Evolutionary conservation across 202 grass and related monocot species (phyloP).

Genomic region (Digitaria exilis): DNA sequence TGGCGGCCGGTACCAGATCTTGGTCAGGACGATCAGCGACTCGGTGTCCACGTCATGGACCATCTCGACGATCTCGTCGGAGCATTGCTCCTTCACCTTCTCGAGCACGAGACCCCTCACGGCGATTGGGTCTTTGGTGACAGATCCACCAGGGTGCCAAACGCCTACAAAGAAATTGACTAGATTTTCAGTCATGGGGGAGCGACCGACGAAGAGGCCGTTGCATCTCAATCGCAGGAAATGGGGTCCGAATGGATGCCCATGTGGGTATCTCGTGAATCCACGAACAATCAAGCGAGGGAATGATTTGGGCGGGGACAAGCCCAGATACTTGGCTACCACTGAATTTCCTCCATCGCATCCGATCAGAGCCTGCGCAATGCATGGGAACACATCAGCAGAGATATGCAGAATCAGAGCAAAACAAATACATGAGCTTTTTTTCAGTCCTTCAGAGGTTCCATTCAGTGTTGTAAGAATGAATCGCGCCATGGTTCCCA

Average conservation of each 20-base stretch:
- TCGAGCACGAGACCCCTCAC: constrained; percentile 22
- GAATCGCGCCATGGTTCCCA: not conserved
- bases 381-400: not conserved
- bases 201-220: not conserved
- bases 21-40: constrained; percentile 16
- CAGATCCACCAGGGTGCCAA: no score
- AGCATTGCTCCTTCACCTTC: constrained; percentile 8
- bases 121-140: not conserved
- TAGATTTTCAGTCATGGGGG: constrained; percentile 34
- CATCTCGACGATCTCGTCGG: constrained; percentile 30
- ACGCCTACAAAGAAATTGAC: constrained; percentile 27
- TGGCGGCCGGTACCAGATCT: constrained; percentile 28
- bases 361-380: constrained; percentile 38
- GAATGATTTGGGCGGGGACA: not conserved
- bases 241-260: constrained; percentile 24
- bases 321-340: constrained; percentile 42
- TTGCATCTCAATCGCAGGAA: constrained; percentile 17
- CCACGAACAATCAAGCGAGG: not conserved
- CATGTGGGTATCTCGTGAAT: constrained; percentile 30
- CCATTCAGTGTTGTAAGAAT: constrained; percentile 38
- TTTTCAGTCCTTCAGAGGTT: not conserved
- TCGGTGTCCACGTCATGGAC: constrained; percentile 27
- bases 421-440: not conserved
- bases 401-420: not conserved
- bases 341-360: constrained; percentile 55